These are phyloP conservation scores for Biancaea sappan DNA, from an alignment of 306 rosid genomes.

Conservation along the genomic window DNA sequence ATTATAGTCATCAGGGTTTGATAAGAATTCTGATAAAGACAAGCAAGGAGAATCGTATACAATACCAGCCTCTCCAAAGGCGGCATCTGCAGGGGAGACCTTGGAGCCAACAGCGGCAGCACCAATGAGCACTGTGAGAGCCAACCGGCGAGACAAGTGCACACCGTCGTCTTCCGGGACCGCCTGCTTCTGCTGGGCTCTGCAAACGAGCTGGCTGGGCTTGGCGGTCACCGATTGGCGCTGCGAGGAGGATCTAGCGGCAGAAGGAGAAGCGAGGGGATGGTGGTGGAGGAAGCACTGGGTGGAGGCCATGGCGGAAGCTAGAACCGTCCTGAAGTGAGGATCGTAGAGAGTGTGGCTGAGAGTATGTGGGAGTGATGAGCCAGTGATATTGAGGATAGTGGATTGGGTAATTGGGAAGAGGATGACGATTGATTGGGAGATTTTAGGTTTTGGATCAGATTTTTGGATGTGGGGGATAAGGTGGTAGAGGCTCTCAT, in stretches of 20 bases:
- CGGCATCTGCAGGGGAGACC: slow-evolving; percentile 94
- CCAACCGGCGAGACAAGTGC: slow-evolving; percentile 76
- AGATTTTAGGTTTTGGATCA: slow-evolving; percentile 16
- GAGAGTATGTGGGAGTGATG: not conserved
- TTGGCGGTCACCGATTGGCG: slow-evolving; percentile 56
- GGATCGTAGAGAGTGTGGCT: not conserved
- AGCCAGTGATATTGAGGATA: slow-evolving; percentile 38
- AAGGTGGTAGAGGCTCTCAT: slow-evolving; percentile 45
- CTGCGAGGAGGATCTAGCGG: slow-evolving; percentile 53
- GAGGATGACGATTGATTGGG: slow-evolving; percentile 40
- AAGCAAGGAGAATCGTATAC: not conserved
- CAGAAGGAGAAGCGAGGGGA: slow-evolving; percentile 60
- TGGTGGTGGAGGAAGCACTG: slow-evolving; percentile 89
- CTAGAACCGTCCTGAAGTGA: too few relatives aligned
- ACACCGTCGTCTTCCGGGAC: slow-evolving; percentile 44
- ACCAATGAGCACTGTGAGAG: slow-evolving; percentile 82
- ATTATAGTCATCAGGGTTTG: not conserved
- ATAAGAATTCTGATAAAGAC: not conserved
- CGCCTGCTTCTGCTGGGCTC: slow-evolving; percentile 87
- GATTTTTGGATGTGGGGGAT: slow-evolving; percentile 50
- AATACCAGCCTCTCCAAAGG: slow-evolving; percentile 95
- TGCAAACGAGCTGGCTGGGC: slow-evolving; percentile 61
- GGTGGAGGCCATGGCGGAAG: slow-evolving; percentile 94
- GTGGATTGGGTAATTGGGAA: slow-evolving; percentile 25
- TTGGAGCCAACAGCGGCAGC: slow-evolving; percentile 85